Percentiles rank a stretch among this genome's conserved stretches.
phyloP scores from a whole-genome alignment of 345 rosid genomes.

The Boechera divaricarpa region DNA sequence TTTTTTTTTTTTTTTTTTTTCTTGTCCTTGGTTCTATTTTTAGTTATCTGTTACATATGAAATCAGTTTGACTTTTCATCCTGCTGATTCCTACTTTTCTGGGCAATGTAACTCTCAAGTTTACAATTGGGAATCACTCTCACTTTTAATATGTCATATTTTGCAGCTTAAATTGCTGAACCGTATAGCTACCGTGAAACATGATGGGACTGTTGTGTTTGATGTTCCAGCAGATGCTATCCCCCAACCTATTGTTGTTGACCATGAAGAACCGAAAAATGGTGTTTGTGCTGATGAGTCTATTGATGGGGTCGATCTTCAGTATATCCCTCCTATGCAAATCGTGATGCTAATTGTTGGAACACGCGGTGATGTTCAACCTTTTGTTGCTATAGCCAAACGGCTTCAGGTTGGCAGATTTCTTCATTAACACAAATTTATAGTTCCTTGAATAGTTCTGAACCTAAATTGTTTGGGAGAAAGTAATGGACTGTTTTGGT shows the following conservation, averaged over 20 bases:
- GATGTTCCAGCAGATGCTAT: conserved; percentile 84
- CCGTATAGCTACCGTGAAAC: conserved; percentile 93
- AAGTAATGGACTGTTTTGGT: conserved; percentile 4
- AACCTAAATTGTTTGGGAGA: neutral
- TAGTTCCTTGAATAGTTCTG: conserved; percentile 7
- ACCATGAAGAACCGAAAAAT: conserved; percentile 44
- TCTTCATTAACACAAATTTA: neutral
- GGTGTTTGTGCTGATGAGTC: conserved; percentile 63
- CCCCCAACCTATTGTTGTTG: conserved; percentile 51
- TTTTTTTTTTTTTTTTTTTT: neutral
- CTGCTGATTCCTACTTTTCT: neutral
- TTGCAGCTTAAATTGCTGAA: conserved; percentile 83
- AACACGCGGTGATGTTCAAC: conserved; percentile 93
- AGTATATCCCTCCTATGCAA: conserved; percentile 74
- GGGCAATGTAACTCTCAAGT: neutral
- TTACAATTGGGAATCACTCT: conserved; percentile 3
- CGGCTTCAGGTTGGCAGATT: conserved; percentile 65
- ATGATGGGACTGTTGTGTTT: conserved; percentile 95
- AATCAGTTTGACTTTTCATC: conserved; percentile 4
- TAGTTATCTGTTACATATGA: conserved; percentile 1
- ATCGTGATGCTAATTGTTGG: conserved; percentile 74
- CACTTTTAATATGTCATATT: conserved; percentile 29
- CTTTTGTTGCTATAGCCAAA: conserved; percentile 87
- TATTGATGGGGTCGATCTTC: conserved; percentile 66
- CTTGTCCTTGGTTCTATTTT: conserved; percentile 31